These are phyloP conservation scores for Nitzschia inconspicua DNA, from an alignment of 108 stramenopile genomes.

Conservation along the genomic window DNA sequence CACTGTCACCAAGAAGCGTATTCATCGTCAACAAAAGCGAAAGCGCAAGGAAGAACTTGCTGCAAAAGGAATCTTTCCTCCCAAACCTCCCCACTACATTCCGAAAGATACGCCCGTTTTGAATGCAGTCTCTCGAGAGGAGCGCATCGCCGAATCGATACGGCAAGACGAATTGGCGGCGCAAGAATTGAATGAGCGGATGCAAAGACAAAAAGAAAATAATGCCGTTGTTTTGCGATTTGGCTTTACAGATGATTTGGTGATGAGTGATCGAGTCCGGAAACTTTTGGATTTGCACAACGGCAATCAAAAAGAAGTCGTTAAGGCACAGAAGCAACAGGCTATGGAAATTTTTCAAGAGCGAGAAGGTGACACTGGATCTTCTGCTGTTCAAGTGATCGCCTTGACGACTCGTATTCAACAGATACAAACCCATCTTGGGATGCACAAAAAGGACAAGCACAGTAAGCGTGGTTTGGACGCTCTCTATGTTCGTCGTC, in stretches of 20 bases:
- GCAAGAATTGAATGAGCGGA: conserved; percentile 54
- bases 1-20: conserved; percentile 35
- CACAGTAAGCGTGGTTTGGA: conserved; percentile 80
- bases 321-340: conserved; percentile 71
- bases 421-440: conserved; percentile 83
- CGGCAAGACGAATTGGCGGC: conserved; percentile 48
- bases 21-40: conserved; percentile 28
- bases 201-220: conserved; percentile 29
- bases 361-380: conserved; percentile 83
- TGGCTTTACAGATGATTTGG: conserved; percentile 22
- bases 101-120: conserved; percentile 62
- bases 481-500: conserved; percentile 73
- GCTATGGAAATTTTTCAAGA: conserved; percentile 89
- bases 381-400: conserved; percentile 55
- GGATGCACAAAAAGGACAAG: conserved; percentile 79
- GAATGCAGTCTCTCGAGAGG: conserved; percentile 62
- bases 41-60: conserved; percentile 31
- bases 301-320: conserved; percentile 73
- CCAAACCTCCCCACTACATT: conserved; percentile 66
- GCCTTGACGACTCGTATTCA: conserved; percentile 89
- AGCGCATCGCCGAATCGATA: conserved; percentile 51
- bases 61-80: conserved; percentile 32
- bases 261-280: conserved; percentile 70
- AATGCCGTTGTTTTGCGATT: conserved; percentile 28
- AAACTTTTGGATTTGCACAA: conserved; percentile 76